Evolutionary conservation across 1,284 basidiomycete genomes (phyloP).

Genomic region (Papiliotrema flavescens): DNA sequence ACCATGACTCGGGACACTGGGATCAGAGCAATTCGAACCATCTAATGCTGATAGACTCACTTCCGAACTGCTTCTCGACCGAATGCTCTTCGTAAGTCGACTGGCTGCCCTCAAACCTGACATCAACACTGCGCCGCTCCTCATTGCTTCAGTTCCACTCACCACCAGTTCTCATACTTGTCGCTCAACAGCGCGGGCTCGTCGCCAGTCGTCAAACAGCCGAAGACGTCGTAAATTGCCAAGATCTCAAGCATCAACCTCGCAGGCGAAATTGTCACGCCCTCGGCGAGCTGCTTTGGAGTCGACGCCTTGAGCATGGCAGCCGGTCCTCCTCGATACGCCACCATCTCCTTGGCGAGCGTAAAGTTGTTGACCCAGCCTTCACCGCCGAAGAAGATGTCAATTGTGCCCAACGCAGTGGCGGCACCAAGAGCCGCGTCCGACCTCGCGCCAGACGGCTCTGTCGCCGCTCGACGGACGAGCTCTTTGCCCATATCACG

Average conservation of each 20-base stretch:
- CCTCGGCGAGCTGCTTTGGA: slow-evolving; percentile 35
- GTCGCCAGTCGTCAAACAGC: slow-evolving; percentile 52
- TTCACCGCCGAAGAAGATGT: slow-evolving; percentile 54
- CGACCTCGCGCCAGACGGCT: slow-evolving; percentile 29
- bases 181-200: slow-evolving; percentile 50
- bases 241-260: slow-evolving; percentile 53
- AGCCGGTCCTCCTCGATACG: slow-evolving; percentile 49
- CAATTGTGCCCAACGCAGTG: slow-evolving; percentile 49
- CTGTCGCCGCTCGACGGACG: slow-evolving; percentile 25
- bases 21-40: not conserved
- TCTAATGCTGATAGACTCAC: slow-evolving; percentile 29
- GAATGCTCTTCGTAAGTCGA: slow-evolving; percentile 49
- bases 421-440: slow-evolving; percentile 51
- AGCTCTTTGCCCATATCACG: slow-evolving; percentile 39
- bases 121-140: slow-evolving; percentile 5
- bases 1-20: slow-evolving; percentile 45
- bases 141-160: slow-evolving; percentile 15
- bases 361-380: slow-evolving; percentile 52
- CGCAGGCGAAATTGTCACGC: slow-evolving; percentile 49
- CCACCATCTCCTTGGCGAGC: slow-evolving; percentile 50
- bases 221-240: slow-evolving; percentile 53
- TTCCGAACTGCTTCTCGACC: slow-evolving; percentile 55
- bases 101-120: slow-evolving; percentile 32
- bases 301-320: slow-evolving; percentile 38
- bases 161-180: slow-evolving; percentile 52